Evolutionary conservation across 257 asterid species (phyloP).

Genomic region (Solanum bulbocastanum): DNA sequence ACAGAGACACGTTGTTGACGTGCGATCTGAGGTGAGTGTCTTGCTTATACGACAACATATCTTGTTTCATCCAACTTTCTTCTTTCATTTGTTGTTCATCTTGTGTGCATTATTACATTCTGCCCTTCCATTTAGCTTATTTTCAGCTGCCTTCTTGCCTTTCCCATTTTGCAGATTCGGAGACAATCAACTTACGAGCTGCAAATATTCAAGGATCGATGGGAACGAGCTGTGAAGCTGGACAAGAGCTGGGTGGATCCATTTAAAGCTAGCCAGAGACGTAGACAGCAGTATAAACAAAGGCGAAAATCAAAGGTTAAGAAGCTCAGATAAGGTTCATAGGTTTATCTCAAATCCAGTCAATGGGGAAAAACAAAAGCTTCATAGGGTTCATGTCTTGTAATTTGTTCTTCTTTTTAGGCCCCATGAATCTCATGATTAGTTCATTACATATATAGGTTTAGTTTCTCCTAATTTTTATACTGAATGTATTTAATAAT

Average conservation of each 20-base stretch:
- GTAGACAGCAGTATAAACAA: slow-evolving; percentile 15
- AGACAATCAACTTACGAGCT: slow-evolving; percentile 50
- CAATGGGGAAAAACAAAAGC: not conserved
- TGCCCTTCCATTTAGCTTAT: not conserved
- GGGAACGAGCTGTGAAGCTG: slow-evolving; percentile 67
- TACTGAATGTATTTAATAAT: not conserved
- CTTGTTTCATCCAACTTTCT: not conserved
- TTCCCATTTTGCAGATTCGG: slow-evolving; percentile 1
- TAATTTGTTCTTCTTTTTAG: slow-evolving; percentile 6
- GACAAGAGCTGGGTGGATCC: slow-evolving; percentile 77
- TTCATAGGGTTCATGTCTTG: not conserved
- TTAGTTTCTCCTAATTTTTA: not conserved
- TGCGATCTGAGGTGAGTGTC: slow-evolving; percentile 67
- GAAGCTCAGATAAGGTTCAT: not conserved
- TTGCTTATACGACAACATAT: not conserved
- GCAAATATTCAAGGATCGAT: slow-evolving; percentile 55
- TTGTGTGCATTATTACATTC: not conserved
- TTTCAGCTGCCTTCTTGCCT: not conserved
- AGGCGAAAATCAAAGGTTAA: slow-evolving; percentile 15
- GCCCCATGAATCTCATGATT: slow-evolving; percentile 2
- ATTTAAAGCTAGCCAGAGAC: slow-evolving; percentile 18
- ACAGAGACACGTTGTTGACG: slow-evolving; percentile 57
- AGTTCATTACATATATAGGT: slow-evolving; percentile 4
- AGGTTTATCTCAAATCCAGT: not conserved
- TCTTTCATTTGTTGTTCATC: not conserved